Conservation (phyloP, 345 rosid genomes). For the Psidium guajava region DNA sequence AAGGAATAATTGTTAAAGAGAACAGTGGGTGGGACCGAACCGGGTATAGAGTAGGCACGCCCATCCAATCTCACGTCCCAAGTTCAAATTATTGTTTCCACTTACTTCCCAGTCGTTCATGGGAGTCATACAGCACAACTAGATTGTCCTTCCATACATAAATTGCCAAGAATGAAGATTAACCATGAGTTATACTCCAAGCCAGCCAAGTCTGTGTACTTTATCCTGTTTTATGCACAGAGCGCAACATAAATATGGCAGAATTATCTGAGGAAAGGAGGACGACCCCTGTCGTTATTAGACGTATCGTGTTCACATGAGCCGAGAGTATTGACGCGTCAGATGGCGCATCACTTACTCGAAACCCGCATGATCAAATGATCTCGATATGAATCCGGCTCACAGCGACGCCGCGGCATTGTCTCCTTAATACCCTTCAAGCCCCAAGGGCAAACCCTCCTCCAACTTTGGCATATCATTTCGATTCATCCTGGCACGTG, state of each 20-base stretch:
- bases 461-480: not conserved
- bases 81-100: not conserved
- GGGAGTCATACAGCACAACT: not conserved
- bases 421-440: not conserved
- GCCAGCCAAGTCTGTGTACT: not conserved
- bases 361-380: accelerated
- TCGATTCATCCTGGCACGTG: not conserved
- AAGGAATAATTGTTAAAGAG: not conserved
- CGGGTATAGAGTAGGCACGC: not conserved
- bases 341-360: accelerated
- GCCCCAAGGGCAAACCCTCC: not conserved
- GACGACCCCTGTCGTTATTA: not conserved
- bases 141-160: not conserved
- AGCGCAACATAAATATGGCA: not conserved
- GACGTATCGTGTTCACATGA: not conserved
- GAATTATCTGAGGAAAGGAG: not conserved
- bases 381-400: accelerated
- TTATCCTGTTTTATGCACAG: not conserved
- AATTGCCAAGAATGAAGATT: not conserved
- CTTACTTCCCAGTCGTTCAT: not conserved
- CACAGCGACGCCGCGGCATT: too few species aligned
- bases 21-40: not conserved
- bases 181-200: not conserved
- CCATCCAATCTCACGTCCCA: not conserved
- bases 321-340: accelerated